Conservation (phyloP, 163 green algal genomes). For the Scenedesmus sp. region DNA sequence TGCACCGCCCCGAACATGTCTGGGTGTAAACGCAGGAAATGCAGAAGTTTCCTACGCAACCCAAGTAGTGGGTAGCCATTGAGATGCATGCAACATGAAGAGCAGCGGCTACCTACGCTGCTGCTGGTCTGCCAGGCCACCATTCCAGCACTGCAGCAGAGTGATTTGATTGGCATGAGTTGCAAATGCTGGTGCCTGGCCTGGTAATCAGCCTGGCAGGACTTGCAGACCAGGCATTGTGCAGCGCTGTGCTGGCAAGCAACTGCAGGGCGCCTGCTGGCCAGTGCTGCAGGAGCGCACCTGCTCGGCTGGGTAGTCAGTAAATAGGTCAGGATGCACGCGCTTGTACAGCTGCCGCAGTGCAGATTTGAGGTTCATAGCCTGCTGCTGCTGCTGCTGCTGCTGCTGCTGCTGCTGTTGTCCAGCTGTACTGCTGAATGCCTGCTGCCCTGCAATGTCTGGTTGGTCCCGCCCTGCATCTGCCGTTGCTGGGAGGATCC, state of each 20-base stretch:
- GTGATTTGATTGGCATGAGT: background rate
- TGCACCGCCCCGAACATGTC: no score
- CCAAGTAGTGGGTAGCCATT: background rate
- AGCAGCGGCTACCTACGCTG: background rate
- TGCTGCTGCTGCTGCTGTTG: background rate
- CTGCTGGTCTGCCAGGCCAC: background rate
- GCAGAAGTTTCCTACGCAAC: no score
- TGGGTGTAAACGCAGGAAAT: no score
- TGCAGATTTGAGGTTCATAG: constrained; percentile 40
- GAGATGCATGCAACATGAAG: background rate
- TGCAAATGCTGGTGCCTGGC: background rate
- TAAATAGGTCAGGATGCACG: constrained; percentile 68
- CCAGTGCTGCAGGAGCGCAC: constrained; percentile 28
- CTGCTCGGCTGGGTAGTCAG: constrained; percentile 56
- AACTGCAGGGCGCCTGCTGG: background rate
- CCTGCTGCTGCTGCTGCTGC: constrained; percentile 14
- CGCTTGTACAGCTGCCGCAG: constrained; percentile 59
- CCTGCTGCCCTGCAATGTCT: background rate
- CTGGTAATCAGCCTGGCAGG: no score
- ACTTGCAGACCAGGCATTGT: no score
- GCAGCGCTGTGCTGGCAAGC: no score
- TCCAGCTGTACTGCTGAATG: background rate
- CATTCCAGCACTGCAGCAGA: background rate
- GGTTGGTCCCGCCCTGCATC: background rate
- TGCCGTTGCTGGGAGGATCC: background rate